Evolutionary conservation across 2,329 filamentous ascomycete species (phyloP).

Genomic region (Diaporthe longicolla): DNA sequence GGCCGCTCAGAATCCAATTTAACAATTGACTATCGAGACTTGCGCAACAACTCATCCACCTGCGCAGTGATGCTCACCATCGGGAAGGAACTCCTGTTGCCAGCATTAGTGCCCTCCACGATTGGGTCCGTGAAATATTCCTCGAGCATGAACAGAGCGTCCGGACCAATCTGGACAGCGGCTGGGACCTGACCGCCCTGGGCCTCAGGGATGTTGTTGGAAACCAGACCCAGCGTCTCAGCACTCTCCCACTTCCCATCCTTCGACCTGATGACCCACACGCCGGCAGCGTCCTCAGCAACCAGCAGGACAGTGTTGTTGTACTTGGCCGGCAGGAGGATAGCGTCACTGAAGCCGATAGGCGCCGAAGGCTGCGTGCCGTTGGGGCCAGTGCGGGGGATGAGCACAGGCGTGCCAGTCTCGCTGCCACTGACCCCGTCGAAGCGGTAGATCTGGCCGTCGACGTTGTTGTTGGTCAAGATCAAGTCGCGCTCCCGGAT

Average conservation of each 20-base stretch:
- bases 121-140: constrained; percentile 48
- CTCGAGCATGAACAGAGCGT: constrained; percentile 47
- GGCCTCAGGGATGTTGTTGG: constrained; percentile 46
- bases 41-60: constrained; percentile 45
- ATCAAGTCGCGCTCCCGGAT: constrained; percentile 46
- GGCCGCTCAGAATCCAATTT: not conserved
- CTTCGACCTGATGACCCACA: constrained; percentile 54
- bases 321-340: constrained; percentile 53
- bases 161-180: constrained; percentile 47
- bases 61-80: constrained; percentile 50
- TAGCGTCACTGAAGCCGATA: constrained; percentile 48
- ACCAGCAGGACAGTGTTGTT: constrained; percentile 53
- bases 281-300: constrained; percentile 50
- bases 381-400: constrained; percentile 46
- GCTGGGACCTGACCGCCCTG: constrained; percentile 46
- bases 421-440: constrained; percentile 47
- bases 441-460: constrained; percentile 54
- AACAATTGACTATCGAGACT: not conserved
- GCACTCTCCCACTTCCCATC: constrained; percentile 54
- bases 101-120: constrained; percentile 49
- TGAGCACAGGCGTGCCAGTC: constrained; percentile 45
- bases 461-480: constrained; percentile 50
- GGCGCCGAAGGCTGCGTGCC: constrained; percentile 42
- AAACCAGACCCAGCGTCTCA: constrained; percentile 52
- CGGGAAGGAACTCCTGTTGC: constrained; percentile 49